Conservation (phyloP, 2,329 filamentous ascomycete species). For the Cercospora zeae-maydis region DNA sequence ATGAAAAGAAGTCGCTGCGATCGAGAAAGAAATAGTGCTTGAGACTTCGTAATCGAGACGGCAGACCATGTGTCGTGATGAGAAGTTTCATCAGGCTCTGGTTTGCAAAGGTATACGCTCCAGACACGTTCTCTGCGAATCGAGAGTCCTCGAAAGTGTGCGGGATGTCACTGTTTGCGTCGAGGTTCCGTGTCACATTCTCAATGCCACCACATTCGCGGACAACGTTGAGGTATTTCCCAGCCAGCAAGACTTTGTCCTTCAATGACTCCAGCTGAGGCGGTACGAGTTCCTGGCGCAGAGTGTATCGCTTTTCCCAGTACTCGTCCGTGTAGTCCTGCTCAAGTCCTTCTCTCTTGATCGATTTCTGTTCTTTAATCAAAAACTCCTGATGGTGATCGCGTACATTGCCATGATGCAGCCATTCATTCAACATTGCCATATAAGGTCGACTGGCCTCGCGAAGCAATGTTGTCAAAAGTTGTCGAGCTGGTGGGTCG, state of each 20-base stretch:
- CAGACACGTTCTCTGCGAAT: constrained; percentile 94
- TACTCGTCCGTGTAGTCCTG: constrained; percentile 99
- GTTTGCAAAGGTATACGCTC: constrained; percentile 92
- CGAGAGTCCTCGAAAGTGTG: constrained; percentile 84
- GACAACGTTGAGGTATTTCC: constrained; percentile 97
- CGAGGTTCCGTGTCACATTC: constrained; percentile 53
- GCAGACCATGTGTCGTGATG: constrained; percentile 86
- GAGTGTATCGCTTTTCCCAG: constrained; percentile 96
- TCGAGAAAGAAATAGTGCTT: constrained; percentile 99
- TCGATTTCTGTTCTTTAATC: constrained; percentile 93
- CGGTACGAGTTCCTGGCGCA: constrained; percentile 85
- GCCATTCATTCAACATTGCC: constrained; percentile 97
- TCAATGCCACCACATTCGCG: constrained; percentile 95
- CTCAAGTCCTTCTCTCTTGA: constrained; percentile 82
- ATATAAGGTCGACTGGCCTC: constrained; percentile 94
- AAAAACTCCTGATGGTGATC: constrained; percentile 93
- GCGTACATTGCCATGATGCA: constrained; percentile 91
- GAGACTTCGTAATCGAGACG: constrained; percentile 78
- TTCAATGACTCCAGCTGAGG: constrained; percentile 87
- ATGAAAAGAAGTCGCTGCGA: constrained; percentile 95
- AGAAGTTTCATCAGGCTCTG: constrained; percentile 86
- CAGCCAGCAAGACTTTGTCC: constrained; percentile 89
- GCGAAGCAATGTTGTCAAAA: constrained; percentile 76
- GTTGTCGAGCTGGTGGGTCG: constrained; percentile 77
- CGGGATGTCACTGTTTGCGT: constrained; percentile 86